Conservation (phyloP, 2,329 filamentous ascomycete genomes). For the Ophiostoma fasciatum region DNA sequence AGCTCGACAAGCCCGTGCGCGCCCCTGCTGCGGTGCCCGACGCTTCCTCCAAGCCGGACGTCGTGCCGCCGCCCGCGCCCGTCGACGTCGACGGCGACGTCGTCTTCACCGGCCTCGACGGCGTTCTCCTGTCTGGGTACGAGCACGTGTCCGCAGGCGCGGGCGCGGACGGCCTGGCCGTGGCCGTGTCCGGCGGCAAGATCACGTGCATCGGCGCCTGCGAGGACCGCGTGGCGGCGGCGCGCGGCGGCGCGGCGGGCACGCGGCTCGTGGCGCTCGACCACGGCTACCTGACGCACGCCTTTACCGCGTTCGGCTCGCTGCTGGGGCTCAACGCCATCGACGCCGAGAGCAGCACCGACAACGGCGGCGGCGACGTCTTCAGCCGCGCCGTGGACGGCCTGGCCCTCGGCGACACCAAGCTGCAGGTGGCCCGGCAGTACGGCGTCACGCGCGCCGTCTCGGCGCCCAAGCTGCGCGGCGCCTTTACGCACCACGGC, state of each 20-base stretch:
- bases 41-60: conserved; percentile 24
- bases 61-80: conserved; percentile 21
- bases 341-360: conserved; percentile 37
- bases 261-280: conserved; percentile 29
- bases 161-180: conserved; percentile 11
- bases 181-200: conserved; percentile 36
- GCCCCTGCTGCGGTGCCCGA: conserved; percentile 25
- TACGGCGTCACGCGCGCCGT: conserved; percentile 46
- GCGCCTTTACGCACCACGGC: conserved; percentile 32
- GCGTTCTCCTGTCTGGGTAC: conserved; percentile 32
- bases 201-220: conserved; percentile 44
- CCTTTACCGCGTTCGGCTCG: conserved; percentile 46
- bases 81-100: conserved; percentile 25
- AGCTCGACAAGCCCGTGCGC: conserved; percentile 33
- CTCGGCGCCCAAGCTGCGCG: conserved; percentile 34
- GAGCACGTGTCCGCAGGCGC: conserved; percentile 13
- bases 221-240: conserved; percentile 24
- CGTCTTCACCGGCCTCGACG: conserved; percentile 41
- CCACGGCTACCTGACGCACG: conserved; percentile 45
- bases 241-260: conserved; percentile 14
- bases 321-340: conserved; percentile 49
- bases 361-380: conserved; percentile 32
- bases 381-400: conserved; percentile 47
- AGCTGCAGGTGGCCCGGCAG: conserved; percentile 34
- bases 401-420: conserved; percentile 38